Evolutionary conservation across 202 grass and related monocot species (phyloP), one percentile per base, ranked within the genome.

Genomic region (Zoysia matrella): DNA sequence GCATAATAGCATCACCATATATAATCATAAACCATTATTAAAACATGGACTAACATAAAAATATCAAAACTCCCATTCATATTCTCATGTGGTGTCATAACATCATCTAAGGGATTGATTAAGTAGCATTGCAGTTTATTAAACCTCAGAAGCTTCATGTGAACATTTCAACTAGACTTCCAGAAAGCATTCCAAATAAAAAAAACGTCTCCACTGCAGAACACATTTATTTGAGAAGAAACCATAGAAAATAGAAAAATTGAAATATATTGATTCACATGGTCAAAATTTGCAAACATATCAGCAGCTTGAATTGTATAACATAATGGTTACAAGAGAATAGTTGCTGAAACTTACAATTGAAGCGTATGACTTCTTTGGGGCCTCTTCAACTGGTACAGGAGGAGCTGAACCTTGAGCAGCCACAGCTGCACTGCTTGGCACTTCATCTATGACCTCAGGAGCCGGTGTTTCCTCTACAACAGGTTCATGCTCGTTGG

Each of bases 311-410:
- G 11, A 39, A 53, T 60, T 60, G 7, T 77, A 16, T 39, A 70
- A 22, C 41, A 71, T n/a, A 50, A 44, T 49, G n/a, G 1, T 78
- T 36, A 22, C 8, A 64, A 72, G 52, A 15, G 53, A 64, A 45
- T 4, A 69, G 22, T 22, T n/a, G n/a, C n/a, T n/a, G n/a, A n/a
- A n/a, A n/a, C n/a, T n/a, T 94, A 99, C 96, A 80, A 99, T 99
- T 6, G 92, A 99, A 80, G 96, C 96, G 78, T 99, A 99, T 0
- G 96, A 99, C 87, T 94, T 95, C 83, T 99, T 99, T 8, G 96
- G 91, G 15, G 85, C 87, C 79, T 92, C 89, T 60, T 92, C 85
- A 0, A 76, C 72, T 5, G 56, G 80, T 69, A 52, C 69, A 68
- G 43, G 10, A 14, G 76, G 14, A 16, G 73, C 60, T 36, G 46